Conservation (phyloP, 306 rosid genomes). For the Dalbergia oliveri region DNA sequence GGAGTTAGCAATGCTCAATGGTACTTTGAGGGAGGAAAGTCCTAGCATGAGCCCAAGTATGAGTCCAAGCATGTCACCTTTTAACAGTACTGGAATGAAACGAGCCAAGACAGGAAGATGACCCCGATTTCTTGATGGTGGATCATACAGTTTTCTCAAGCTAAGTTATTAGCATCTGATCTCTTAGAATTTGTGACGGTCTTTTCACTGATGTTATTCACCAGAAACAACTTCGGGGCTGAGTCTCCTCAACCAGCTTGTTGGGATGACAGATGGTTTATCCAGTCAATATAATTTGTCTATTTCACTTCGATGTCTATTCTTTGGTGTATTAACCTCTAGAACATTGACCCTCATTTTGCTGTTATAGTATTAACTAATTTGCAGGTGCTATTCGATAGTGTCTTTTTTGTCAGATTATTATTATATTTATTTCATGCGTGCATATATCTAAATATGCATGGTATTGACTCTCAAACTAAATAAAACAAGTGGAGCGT, state of each 20-base stretch:
- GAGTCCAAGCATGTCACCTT: slow-evolving; percentile 94
- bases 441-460: slow-evolving; percentile 48
- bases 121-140: slow-evolving; percentile 42
- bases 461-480: slow-evolving; percentile 45
- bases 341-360: slow-evolving; percentile 46
- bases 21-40: slow-evolving; percentile 94
- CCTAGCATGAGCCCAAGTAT: slow-evolving; percentile 91
- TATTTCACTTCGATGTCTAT: slow-evolving; percentile 46
- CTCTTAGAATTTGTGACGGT: slow-evolving; percentile 45
- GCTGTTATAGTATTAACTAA: slow-evolving; percentile 56
- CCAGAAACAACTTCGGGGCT: slow-evolving; percentile 47
- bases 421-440: slow-evolving; percentile 47
- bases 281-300: slow-evolving; percentile 32
- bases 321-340: slow-evolving; percentile 69
- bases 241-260: slow-evolving; percentile 49
- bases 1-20: slow-evolving; percentile 88
- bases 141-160: slow-evolving; percentile 42
- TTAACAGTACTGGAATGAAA: slow-evolving; percentile 85
- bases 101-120: slow-evolving; percentile 93
- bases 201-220: slow-evolving; percentile 40
- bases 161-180: slow-evolving; percentile 48
- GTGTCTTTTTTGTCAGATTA: slow-evolving; percentile 23
- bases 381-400: slow-evolving; percentile 43
- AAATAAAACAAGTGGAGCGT: slow-evolving; percentile 49
- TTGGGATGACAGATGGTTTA: slow-evolving; percentile 42